Evolutionary conservation across 805 yeast genomes (phyloP).

Genomic region (Ogataea nonfermentans): DNA sequence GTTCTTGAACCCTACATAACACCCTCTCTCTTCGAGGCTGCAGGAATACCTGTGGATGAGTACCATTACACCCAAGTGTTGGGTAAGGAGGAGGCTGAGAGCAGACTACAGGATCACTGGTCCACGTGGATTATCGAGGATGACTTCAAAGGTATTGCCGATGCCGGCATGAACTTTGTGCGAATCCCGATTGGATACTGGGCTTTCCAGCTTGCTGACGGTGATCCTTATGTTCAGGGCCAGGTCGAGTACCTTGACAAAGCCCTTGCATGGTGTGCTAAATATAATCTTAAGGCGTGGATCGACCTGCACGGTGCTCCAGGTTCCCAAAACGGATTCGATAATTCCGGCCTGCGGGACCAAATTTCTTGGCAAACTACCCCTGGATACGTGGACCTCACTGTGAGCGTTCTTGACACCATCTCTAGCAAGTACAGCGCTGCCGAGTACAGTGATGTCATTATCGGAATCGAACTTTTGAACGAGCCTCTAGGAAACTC

Average conservation of each 20-base stretch:
- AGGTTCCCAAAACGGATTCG: slow-evolving; percentile 95
- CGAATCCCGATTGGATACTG: slow-evolving; percentile 94
- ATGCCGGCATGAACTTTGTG: slow-evolving; percentile 74
- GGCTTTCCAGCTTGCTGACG: slow-evolving; percentile 65
- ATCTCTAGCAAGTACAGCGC: slow-evolving; percentile 65
- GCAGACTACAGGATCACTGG: slow-evolving; percentile 71
- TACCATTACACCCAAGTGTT: slow-evolving; percentile 60
- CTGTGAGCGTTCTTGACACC: slow-evolving; percentile 52
- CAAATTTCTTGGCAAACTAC: slow-evolving; percentile 51
- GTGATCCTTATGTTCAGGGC: slow-evolving; percentile 87
- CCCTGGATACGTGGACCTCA: slow-evolving; percentile 42
- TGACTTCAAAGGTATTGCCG: slow-evolving; percentile 62
- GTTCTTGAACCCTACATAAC: slow-evolving; percentile 85
- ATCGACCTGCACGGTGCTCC: slow-evolving; percentile 95
- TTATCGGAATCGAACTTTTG: slow-evolving; percentile 78
- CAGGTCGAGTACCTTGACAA: slow-evolving; percentile 68
- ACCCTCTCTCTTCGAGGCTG: slow-evolving; percentile 66
- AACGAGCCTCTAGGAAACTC: slow-evolving; percentile 87
- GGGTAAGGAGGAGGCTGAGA: slow-evolving; percentile 57
- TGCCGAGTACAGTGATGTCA: slow-evolving; percentile 61
- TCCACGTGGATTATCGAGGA: slow-evolving; percentile 66
- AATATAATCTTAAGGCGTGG: slow-evolving; percentile 71
- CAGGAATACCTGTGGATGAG: slow-evolving; percentile 73
- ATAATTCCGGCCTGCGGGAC: slow-evolving; percentile 87
- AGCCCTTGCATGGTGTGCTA: slow-evolving; percentile 75